Conservation (phyloP, 2,329 filamentous ascomycete genomes). For the Nannizziopsis arthrosporioides region DNA sequence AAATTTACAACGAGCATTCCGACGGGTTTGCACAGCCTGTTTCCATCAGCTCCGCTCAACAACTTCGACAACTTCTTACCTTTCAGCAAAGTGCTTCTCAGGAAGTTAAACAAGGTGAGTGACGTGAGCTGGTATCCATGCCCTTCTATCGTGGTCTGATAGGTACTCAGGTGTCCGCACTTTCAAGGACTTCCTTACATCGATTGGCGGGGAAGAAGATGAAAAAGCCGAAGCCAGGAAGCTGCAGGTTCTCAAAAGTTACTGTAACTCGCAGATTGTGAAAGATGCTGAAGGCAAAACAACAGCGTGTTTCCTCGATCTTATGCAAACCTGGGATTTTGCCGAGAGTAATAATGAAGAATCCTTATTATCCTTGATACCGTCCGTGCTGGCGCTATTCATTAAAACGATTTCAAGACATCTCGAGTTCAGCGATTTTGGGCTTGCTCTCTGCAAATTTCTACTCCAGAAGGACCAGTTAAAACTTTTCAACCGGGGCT, state of each 20-base stretch:
- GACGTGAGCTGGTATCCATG: background rate
- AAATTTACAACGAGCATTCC: constrained; percentile 22
- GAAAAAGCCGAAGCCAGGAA: constrained; percentile 29
- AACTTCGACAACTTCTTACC: constrained; percentile 55
- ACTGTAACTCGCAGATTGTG: constrained; percentile 44
- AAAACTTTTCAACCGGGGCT: constrained; percentile 64
- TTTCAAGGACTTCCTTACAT: constrained; percentile 36
- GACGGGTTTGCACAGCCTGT: constrained; percentile 11
- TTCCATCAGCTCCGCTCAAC: constrained; percentile 42
- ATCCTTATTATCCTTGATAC: constrained; percentile 64
- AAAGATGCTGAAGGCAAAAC: constrained; percentile 43
- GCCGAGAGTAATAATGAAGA: constrained; percentile 71
- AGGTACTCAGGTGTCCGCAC: constrained; percentile 28
- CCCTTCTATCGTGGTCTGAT: constrained; percentile 3
- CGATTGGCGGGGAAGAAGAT: constrained; percentile 28
- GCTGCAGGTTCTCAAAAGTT: constrained; percentile 35
- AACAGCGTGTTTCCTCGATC: constrained; percentile 57
- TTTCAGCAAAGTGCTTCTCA: constrained; percentile 55
- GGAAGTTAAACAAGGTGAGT: constrained; percentile 51
- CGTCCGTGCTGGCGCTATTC: constrained; percentile 69
- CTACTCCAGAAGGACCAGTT: constrained; percentile 70
- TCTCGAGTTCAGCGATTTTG: constrained; percentile 62
- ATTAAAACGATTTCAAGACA: constrained; percentile 64
- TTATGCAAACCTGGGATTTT: constrained; percentile 82
- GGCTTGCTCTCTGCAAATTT: constrained; percentile 66